phyloP scores from a whole-genome alignment of 768 basidiomycete genomes.

The Rhizopogon vesiculosus region DNA sequence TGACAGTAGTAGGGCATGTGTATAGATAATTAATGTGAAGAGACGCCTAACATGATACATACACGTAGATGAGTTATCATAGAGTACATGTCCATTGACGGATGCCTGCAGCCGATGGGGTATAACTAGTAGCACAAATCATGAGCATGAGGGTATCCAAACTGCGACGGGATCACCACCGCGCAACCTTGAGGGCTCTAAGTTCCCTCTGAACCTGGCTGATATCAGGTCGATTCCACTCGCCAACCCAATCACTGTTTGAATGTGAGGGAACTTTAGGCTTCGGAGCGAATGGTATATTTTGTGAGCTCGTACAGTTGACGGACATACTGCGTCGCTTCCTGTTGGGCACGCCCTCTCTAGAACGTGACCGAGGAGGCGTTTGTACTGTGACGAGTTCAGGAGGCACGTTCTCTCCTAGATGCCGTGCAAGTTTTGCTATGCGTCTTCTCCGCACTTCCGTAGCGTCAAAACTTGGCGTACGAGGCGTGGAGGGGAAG shows the following conservation, averaged over 20 bases:
- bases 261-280: background rate
- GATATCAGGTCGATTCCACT: constrained; percentile 37
- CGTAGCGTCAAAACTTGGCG: constrained; percentile 19
- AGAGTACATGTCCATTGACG: constrained; percentile 1
- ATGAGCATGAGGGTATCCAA: background rate
- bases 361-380: background rate
- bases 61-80: background rate
- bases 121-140: background rate
- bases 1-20: background rate
- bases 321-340: constrained; percentile 16
- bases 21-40: background rate
- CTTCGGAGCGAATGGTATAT: background rate
- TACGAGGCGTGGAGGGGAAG: constrained; percentile 14
- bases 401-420: constrained; percentile 55
- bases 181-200: constrained; percentile 16
- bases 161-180: background rate
- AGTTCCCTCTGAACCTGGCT: constrained; percentile 34
- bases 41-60: constrained; percentile 8
- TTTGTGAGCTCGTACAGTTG: background rate
- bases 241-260: constrained; percentile 29
- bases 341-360: background rate
- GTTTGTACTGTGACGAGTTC: constrained; percentile 42
- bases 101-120: constrained; percentile 14
- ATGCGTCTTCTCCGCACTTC: constrained; percentile 43
- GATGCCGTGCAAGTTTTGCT: constrained; percentile 52